phyloP scores from a whole-genome alignment of 768 basidiomycete genomes.

The Psilocybe sp. region DNA sequence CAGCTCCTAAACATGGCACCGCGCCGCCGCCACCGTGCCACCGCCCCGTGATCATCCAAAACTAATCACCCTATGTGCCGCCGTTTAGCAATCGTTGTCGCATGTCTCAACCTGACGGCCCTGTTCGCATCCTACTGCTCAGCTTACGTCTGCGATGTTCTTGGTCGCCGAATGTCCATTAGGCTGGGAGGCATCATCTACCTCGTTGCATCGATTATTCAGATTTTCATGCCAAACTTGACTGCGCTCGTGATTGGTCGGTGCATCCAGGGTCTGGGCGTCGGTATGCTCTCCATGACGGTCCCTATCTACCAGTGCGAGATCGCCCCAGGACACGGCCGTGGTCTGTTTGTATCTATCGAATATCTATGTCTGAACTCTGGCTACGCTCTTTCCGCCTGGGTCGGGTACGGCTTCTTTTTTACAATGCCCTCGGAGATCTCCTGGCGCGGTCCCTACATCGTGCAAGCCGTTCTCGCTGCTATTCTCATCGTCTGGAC shows the following conservation, averaged over 20 bases:
- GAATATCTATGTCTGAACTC: slow-evolving; percentile 51
- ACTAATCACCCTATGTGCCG: not conserved
- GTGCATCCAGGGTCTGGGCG: slow-evolving; percentile 45
- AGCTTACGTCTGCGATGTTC: slow-evolving; percentile 47
- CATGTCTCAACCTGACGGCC: slow-evolving; percentile 49
- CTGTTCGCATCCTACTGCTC: slow-evolving; percentile 41
- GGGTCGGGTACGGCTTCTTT: slow-evolving; percentile 50
- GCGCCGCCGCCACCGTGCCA: too few species aligned
- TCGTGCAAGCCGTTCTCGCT: slow-evolving; percentile 50
- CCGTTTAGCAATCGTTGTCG: slow-evolving; percentile 44
- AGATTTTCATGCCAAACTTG: slow-evolving; percentile 46
- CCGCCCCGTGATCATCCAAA: too few species aligned
- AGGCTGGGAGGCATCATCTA: slow-evolving; percentile 49
- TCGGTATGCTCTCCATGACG: slow-evolving; percentile 50
- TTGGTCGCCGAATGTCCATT: slow-evolving; percentile 50
- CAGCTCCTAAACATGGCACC: too few species aligned
- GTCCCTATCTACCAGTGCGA: slow-evolving; percentile 49
- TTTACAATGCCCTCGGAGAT: slow-evolving; percentile 40
- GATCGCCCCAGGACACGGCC: slow-evolving; percentile 43
- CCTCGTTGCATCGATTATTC: slow-evolving; percentile 46
- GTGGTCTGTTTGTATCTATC: slow-evolving; percentile 52
- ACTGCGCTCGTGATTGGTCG: slow-evolving; percentile 37
- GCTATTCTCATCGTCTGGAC: slow-evolving; percentile 44
- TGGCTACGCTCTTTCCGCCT: slow-evolving; percentile 48
- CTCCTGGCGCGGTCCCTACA: slow-evolving; percentile 56